Percentiles rank a stretch among this genome's conserved stretches.
These are phyloP conservation scores for Phytophthora tentaculata DNA, from an alignment of 352 stramenopile genomes.

Conservation along the genomic window DNA sequence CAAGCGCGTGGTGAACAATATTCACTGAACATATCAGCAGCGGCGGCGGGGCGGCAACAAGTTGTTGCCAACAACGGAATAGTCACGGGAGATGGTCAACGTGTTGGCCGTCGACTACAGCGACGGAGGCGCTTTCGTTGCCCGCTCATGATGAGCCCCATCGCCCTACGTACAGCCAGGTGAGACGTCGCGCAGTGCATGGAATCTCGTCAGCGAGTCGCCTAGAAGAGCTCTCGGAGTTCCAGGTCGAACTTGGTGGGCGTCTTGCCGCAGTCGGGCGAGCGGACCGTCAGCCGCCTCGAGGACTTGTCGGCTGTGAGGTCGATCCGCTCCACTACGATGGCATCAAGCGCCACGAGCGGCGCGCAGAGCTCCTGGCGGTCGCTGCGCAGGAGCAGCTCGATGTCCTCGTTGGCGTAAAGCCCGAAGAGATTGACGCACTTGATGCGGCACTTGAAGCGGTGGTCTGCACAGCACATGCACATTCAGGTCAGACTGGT, in stretches of 20 bases:
- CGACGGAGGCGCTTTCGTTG: constrained; percentile 1
- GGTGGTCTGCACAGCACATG: constrained; percentile 46
- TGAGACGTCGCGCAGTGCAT: not conserved
- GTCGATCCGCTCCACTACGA: constrained; percentile 78
- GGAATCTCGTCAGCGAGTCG: not conserved
- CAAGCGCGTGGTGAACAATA: not conserved
- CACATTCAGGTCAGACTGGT: constrained; percentile 29
- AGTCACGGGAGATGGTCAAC: constrained; percentile 4
- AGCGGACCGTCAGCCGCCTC: constrained; percentile 59
- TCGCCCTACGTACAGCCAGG: not conserved
- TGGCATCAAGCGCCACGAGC: constrained; percentile 63
- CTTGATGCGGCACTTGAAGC: constrained; percentile 79
- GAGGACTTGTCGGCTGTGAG: constrained; percentile 63
- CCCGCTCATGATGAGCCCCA: too few species aligned
- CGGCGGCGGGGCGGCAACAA: too few species aligned
- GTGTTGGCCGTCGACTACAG: constrained; percentile 6
- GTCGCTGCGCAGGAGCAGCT: constrained; percentile 44
- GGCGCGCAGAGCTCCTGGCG: constrained; percentile 32
- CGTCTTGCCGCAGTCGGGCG: constrained; percentile 28
- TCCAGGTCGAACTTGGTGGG: constrained; percentile 63
- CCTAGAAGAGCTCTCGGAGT: constrained; percentile 73
- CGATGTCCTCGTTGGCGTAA: constrained; percentile 70
- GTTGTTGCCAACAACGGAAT: constrained; percentile 25
- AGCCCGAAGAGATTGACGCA: constrained; percentile 70
- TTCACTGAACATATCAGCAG: not conserved